Evolutionary conservation across 768 basidiomycete genomes (phyloP).

Genomic region (Tephrocybe sp.): DNA sequence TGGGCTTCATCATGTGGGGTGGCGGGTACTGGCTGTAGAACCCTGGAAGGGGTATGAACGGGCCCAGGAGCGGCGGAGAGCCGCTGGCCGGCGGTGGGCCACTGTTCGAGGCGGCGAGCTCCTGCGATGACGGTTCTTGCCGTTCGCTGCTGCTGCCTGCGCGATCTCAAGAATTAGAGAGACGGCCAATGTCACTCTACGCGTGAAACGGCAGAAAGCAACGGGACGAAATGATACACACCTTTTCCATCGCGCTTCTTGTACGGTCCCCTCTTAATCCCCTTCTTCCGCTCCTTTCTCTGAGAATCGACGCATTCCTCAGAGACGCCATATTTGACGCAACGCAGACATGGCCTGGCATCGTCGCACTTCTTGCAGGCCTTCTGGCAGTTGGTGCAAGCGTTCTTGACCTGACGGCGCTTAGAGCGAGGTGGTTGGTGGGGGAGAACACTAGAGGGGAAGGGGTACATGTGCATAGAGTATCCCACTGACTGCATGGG

Average conservation of each 20-base stretch:
- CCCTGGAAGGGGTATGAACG: constrained; percentile 56
- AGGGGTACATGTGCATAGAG: constrained; percentile 72
- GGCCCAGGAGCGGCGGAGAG: constrained; percentile 44
- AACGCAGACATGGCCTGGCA: constrained; percentile 89
- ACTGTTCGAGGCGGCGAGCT: constrained; percentile 41
- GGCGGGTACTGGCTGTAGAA: constrained; percentile 58
- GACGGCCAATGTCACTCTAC: constrained; percentile 27
- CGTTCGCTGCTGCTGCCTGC: constrained; percentile 56
- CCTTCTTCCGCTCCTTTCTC: constrained; percentile 90
- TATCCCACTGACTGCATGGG: constrained; percentile 50
- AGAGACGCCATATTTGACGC: constrained; percentile 85
- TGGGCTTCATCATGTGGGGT: constrained; percentile 48
- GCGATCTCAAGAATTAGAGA: constrained; percentile 55
- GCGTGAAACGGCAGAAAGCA: constrained; percentile 18
- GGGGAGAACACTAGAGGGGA: constrained; percentile 47
- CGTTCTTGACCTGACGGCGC: constrained; percentile 88
- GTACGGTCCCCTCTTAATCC: constrained; percentile 86
- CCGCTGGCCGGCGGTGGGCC: constrained; percentile 39
- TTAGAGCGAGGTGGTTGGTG: constrained; percentile 63
- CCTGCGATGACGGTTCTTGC: constrained; percentile 35
- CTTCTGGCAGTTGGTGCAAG: constrained; percentile 88
- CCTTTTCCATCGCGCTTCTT: constrained; percentile 95
- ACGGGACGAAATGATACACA: constrained; percentile 37
- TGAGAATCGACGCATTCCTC: constrained; percentile 90
- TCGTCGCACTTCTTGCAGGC: constrained; percentile 93